A percentile compares a stretch with the other conserved stretches of the same genome.
Conservation (phyloP, 2,329 filamentous ascomycete species). For the Phaeosphaeria sp. region DNA sequence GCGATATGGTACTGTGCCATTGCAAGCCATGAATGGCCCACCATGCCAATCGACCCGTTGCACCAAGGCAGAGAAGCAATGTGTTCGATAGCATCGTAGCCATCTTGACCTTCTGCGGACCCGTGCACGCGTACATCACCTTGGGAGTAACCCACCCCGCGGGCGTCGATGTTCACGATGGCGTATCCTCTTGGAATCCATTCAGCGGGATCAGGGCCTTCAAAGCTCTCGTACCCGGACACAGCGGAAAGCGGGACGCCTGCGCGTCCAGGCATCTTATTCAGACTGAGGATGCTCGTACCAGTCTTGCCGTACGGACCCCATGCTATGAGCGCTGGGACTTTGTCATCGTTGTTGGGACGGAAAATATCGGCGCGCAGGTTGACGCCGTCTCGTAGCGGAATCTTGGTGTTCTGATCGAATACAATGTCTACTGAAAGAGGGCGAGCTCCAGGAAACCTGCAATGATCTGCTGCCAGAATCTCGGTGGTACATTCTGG, state of each 20-base stretch:
- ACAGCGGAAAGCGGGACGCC: constrained; percentile 39
- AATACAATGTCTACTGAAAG: constrained; percentile 50
- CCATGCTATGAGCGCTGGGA: constrained; percentile 56
- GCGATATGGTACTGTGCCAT: constrained; percentile 54
- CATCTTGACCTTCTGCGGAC: constrained; percentile 54
- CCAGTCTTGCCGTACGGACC: constrained; percentile 56
- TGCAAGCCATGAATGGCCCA: constrained; percentile 54
- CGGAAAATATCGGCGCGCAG: constrained; percentile 57
- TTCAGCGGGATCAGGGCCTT: constrained; percentile 50
- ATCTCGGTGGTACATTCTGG: too few species aligned
- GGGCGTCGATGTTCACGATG: constrained; percentile 41
- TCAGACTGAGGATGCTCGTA: constrained; percentile 47
- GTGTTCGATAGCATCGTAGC: constrained; percentile 54
- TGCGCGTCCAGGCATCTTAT: constrained; percentile 50
- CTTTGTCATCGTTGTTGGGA: constrained; percentile 41
- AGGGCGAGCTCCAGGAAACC: constrained; percentile 31
- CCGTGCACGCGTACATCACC: constrained; percentile 49
- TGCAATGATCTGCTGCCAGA: too few species aligned
- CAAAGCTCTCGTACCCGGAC: constrained; percentile 51
- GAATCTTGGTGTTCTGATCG: constrained; percentile 56
- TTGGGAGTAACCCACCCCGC: constrained; percentile 42
- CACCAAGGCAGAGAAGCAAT: constrained; percentile 54
- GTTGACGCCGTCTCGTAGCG: constrained; percentile 50
- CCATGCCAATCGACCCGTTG: constrained; percentile 53
- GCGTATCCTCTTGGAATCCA: constrained; percentile 45